A percentile compares a stretch with the other conserved stretches of the same genome.
These are phyloP conservation scores for Gossypium raimondii DNA, from an alignment of 345 rosid species.

Conservation along the genomic window DNA sequence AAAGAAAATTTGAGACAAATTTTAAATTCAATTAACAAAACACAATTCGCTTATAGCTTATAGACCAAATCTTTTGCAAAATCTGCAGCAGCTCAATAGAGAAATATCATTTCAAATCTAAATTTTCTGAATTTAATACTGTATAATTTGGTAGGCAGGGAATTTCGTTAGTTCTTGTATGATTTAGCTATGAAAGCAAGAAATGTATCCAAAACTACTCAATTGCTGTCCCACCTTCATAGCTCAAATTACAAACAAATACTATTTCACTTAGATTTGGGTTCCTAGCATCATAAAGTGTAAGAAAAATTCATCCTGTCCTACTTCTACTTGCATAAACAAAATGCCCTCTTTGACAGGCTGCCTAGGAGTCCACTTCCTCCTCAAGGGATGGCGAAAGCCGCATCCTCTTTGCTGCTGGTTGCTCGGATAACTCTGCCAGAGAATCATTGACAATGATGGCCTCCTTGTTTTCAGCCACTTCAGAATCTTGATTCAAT, in stretches of 20 bases:
- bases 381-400: conserved; percentile 30
- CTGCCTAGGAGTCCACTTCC: conserved; percentile 13
- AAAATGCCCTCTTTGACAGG: not conserved
- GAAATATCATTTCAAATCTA: not conserved
- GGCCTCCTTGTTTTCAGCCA: conserved; percentile 16
- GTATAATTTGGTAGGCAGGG: not conserved
- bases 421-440: conserved; percentile 35
- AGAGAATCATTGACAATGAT: not conserved
- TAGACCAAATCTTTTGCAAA: not conserved
- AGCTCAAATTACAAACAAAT: not conserved
- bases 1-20: no score
- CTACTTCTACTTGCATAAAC: conserved; percentile 4
- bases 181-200: not conserved
- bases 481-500: not conserved
- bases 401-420: conserved; percentile 57
- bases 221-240: not conserved
- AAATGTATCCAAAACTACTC: not conserved
- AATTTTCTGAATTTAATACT: not conserved
- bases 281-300: not conserved
- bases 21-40: no score
- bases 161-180: not conserved
- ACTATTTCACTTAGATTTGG: conserved; percentile 9
- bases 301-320: not conserved
- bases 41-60: no score
- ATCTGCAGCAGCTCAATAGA: not conserved